Evolutionary conservation across 2,329 filamentous ascomycete genomes (phyloP).

Genomic region (Penicillium sp.): DNA sequence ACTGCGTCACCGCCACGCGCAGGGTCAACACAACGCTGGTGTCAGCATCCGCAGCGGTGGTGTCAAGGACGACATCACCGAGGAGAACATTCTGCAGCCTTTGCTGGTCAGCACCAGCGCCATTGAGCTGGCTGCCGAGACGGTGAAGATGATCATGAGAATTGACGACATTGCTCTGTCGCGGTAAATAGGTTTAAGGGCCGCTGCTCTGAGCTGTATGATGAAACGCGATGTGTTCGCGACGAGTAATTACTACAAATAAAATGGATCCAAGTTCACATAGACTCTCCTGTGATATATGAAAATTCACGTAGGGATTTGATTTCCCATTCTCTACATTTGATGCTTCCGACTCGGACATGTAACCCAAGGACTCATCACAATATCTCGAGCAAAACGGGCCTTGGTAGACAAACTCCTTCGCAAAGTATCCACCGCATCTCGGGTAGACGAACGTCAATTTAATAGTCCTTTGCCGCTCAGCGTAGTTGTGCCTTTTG

Average conservation of each 20-base stretch:
- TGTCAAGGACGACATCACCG: slow-evolving; percentile 94
- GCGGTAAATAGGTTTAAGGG: slow-evolving; percentile 36
- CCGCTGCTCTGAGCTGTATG: slow-evolving; percentile 30
- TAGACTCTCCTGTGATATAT: slow-evolving; percentile 6
- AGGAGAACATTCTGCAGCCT: slow-evolving; percentile 96
- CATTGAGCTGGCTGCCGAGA: slow-evolving; percentile 95
- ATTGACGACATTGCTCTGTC: slow-evolving; percentile 69
- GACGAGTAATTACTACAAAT: slow-evolving; percentile 32
- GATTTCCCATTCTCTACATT: not conserved
- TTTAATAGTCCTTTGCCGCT: no score
- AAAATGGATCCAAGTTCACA: slow-evolving; percentile 25
- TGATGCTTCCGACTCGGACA: not conserved
- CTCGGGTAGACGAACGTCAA: no score
- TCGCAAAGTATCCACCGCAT: no score
- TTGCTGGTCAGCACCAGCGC: slow-evolving; percentile 95
- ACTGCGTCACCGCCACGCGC: slow-evolving; percentile 87
- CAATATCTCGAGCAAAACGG: no score
- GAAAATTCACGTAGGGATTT: not conserved
- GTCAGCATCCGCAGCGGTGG: slow-evolving; percentile 98
- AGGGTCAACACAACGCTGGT: slow-evolving; percentile 93
- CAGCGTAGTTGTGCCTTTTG: no score
- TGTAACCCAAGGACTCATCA: no score
- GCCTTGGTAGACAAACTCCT: no score
- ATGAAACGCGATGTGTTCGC: slow-evolving; percentile 31
- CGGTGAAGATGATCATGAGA: slow-evolving; percentile 89